These are phyloP conservation scores for Lodderomyces oxycetoniae DNA, from an alignment of 1,139 yeast genomes.

Conservation along the genomic window DNA sequence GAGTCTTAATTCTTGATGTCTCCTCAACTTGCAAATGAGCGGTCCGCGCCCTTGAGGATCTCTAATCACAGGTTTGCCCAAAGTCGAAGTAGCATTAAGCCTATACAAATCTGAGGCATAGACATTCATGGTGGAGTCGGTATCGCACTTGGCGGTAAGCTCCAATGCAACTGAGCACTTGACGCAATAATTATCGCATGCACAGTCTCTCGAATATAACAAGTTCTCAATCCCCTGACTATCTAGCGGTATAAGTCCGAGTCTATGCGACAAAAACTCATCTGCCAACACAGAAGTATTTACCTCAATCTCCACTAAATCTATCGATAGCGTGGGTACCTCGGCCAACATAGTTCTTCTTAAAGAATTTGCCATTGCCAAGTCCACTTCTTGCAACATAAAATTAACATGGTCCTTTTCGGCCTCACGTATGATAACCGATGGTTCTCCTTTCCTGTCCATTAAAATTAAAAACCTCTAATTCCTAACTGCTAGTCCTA, in stretches of 20 bases:
- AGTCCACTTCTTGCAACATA: constrained; percentile 79
- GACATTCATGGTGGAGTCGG: constrained; percentile 84
- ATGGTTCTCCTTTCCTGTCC: constrained; percentile 51
- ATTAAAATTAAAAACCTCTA: too few species aligned
- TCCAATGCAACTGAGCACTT: constrained; percentile 87
- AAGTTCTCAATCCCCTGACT: constrained; percentile 78
- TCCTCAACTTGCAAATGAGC: constrained; percentile 81
- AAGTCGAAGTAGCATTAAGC: constrained; percentile 41
- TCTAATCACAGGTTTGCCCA: constrained; percentile 82
- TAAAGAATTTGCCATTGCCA: constrained; percentile 87
- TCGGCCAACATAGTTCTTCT: constrained; percentile 93
- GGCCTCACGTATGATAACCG: constrained; percentile 82
- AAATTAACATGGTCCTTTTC: constrained; percentile 87
- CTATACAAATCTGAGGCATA: constrained; percentile 80
- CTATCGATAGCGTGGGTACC: constrained; percentile 94
- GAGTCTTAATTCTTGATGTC: constrained; percentile 84
- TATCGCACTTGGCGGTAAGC: constrained; percentile 80
- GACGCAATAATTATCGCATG: constrained; percentile 96
- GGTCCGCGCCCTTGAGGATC: constrained; percentile 81
- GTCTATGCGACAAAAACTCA: constrained; percentile 88
- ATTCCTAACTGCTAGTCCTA: too few species aligned
- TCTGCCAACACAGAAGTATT: constrained; percentile 96
- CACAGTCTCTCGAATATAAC: constrained; percentile 88
- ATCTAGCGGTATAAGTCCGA: constrained; percentile 86
- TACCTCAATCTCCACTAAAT: constrained; percentile 87